Conservation (phyloP, 2,329 filamentous ascomycete genomes). For the Helminthosporium solani region DNA sequence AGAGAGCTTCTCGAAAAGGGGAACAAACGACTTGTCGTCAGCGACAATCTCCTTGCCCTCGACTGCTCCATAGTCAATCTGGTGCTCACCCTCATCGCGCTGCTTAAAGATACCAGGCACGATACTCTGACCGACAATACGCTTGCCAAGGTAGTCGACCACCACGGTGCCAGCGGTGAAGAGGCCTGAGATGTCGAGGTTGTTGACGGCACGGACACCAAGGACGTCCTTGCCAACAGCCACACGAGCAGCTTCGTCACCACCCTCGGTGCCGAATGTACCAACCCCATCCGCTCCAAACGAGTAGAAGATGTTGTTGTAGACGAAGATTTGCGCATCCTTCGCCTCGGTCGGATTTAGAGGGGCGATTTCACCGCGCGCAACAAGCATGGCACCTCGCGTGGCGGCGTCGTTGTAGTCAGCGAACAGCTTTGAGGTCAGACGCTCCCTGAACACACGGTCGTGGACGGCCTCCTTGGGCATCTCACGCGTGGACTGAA, state of each 20-base stretch:
- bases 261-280: constrained; percentile 93
- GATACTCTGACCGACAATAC: constrained; percentile 95
- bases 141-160: constrained; percentile 94
- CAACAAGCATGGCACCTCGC: constrained; percentile 86
- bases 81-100: constrained; percentile 93
- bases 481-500: constrained; percentile 93
- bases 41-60: constrained; percentile 96
- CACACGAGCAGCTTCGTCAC: constrained; percentile 92
- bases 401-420: constrained; percentile 97
- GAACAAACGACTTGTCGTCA: constrained; percentile 79
- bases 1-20: constrained; percentile 85
- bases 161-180: constrained; percentile 96
- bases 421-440: constrained; percentile 93
- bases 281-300: constrained; percentile 97
- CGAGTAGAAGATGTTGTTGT: constrained; percentile 99
- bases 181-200: constrained; percentile 90
- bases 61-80: constrained; percentile 97
- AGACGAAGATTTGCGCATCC: constrained; percentile 97
- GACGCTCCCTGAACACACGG: constrained; percentile 88
- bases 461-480: constrained; percentile 94
- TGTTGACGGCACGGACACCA: constrained; percentile 92
- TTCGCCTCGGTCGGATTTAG: constrained; percentile 90
- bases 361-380: constrained; percentile 86
- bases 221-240: constrained; percentile 96
- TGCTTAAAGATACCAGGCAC: constrained; percentile 99